Evolutionary conservation across 1,284 basidiomycete species (phyloP), one percentile per base, ranked within the genome.

Genomic region (Fomitopsis betulina): DNA sequence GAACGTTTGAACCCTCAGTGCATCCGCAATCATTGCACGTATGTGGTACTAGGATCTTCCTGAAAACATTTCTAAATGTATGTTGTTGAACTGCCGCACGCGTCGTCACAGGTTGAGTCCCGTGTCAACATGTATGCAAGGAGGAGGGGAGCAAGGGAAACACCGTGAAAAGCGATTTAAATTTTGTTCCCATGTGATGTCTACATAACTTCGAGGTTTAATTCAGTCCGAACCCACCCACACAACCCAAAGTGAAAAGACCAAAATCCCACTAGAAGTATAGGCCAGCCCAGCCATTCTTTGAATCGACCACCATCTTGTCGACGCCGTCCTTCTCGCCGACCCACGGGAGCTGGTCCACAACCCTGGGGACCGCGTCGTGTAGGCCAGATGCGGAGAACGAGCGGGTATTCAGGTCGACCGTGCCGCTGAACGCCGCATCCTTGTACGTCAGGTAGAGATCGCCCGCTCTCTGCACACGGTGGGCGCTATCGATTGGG

Each of bases 381-480:
- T 73, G 68, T 35, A 78, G 60, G 17, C 77, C 76, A 21, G 65
- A 72, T 4, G 76, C 65, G 12, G 74, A 73, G 62, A 67, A 82
- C 21, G 76, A 78, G 53, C 71, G 75, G 30, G 83, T 76, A 4
- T 72, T 63, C 30, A 86, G 56, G 37, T 77, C 68, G 42, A 85
- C 70, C 35, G 72, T 75, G 3, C 84, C 84, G 60, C 71, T 78
- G 70, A 79, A 83, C 43, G 74, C 72, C 15, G 82, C 74, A 33
- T 81, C 68, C 59, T 74, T 73, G 69, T 86, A 86, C 8, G 75
- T 81, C 53, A 85, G 69, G 66, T 83, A 81, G 66, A 85, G 66
- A 53, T 84, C 79, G 12, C 75, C 82, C 58, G 76, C 78, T 62
- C 73, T 72, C 17, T 77, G 73, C 10, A 78, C 78, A 54, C 74